phyloP scores from a whole-genome alignment of 768 basidiomycete species.

The Tubosaeta sp. region DNA sequence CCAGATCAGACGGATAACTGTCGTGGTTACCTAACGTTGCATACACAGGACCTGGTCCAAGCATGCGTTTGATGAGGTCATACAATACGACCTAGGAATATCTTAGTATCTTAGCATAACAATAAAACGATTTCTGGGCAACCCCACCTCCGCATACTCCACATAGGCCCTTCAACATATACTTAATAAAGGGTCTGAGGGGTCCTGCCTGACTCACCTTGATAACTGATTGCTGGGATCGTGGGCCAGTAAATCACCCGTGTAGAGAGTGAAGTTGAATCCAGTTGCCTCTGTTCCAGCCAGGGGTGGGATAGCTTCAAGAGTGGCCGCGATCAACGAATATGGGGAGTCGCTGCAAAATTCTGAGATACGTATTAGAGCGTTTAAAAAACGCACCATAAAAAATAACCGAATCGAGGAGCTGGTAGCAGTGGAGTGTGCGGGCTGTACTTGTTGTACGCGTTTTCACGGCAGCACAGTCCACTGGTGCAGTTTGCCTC shows the following conservation, averaged over 20 bases:
- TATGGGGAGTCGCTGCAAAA: constrained; percentile 55
- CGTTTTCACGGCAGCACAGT: constrained; percentile 60
- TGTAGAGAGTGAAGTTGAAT: constrained; percentile 64
- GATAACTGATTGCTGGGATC: constrained; percentile 63
- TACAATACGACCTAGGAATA: constrained; percentile 52
- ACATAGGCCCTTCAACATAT: constrained; percentile 45
- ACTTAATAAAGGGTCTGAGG: not conserved
- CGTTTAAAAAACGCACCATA: constrained; percentile 39
- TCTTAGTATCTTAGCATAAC: too few relatives aligned
- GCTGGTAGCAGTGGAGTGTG: constrained; percentile 52
- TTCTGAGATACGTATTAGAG: not conserved
- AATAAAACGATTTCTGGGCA: not conserved
- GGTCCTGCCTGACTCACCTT: constrained; percentile 36
- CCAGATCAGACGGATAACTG: constrained; percentile 54
- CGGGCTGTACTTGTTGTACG: constrained; percentile 46
- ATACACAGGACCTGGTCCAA: constrained; percentile 70
- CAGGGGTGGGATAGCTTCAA: constrained; percentile 65
- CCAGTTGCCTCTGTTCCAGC: constrained; percentile 56
- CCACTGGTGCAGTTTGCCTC: constrained; percentile 70
- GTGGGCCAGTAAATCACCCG: constrained; percentile 73
- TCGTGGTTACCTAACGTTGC: constrained; percentile 77
- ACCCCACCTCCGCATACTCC: constrained; percentile 56
- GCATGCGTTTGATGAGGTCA: constrained; percentile 57
- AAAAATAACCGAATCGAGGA: constrained; percentile 63
- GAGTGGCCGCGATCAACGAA: constrained; percentile 53